These are phyloP conservation scores for Erigeron philadelphicus DNA, from an alignment of 140 eudicot genomes.

Conservation along the genomic window DNA sequence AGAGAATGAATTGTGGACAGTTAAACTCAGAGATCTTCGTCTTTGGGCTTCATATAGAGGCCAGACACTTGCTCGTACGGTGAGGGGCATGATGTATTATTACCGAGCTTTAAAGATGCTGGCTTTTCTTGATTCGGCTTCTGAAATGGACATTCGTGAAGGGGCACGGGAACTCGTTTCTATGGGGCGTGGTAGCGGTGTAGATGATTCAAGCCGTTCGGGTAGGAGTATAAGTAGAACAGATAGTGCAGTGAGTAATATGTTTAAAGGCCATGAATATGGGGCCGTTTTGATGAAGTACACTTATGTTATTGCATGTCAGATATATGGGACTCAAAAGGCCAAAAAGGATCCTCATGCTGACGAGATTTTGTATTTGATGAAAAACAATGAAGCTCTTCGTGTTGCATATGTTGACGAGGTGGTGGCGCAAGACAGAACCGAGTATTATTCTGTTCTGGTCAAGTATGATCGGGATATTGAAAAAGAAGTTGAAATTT, in stretches of 20 bases:
- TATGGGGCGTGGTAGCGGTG: conserved; percentile 40
- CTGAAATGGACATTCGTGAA: conserved; percentile 93
- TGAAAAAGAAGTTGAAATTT: conserved; percentile 78
- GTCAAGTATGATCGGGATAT: conserved; percentile 78
- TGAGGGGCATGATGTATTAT: conserved; percentile 98
- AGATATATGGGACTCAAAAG: conserved; percentile 91
- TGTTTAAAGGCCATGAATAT: conserved; percentile 86
- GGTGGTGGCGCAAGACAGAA: conserved; percentile 41
- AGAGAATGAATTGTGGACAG: conserved; percentile 51
- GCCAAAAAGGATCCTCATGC: conserved; percentile 88
- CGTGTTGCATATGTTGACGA: conserved; percentile 98
- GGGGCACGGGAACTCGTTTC: conserved; percentile 65
- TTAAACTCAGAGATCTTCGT: conserved; percentile 60
- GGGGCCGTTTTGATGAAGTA: conserved; percentile 92
- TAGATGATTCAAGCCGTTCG: conserved; percentile 31
- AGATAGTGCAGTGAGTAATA: conserved; percentile 51
- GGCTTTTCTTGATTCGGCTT: conserved; percentile 96
- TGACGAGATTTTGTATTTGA: conserved; percentile 71
- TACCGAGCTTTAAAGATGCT: conserved; percentile 86
- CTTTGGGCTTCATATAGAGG: conserved; percentile 98
- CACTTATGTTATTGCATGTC: conserved; percentile 94
- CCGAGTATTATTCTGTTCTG: conserved; percentile 76
- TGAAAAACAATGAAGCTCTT: conserved; percentile 81
- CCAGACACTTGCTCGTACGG: conserved; percentile 89
- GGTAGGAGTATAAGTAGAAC: conserved; percentile 56